These are phyloP conservation scores for Rhodotorula mucilaginosa DNA, from an alignment of 1,284 basidiomycete genomes.

Conservation along the genomic window DNA sequence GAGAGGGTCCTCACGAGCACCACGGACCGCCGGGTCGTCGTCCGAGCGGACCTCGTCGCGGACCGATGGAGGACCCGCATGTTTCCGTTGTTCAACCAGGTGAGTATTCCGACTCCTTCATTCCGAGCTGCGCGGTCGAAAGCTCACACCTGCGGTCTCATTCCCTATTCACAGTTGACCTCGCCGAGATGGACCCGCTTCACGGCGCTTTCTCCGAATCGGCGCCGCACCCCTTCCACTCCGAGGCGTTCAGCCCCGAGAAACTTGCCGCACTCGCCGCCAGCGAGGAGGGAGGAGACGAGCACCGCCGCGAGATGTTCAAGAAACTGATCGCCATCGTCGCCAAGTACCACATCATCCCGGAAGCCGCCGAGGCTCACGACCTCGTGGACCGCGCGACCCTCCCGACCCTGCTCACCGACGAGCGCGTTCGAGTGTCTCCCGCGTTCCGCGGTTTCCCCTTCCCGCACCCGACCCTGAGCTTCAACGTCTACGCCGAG, in stretches of 20 bases:
- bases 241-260: constrained; percentile 16
- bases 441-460: constrained; percentile 30
- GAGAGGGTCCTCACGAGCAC: not conserved
- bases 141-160: too few relatives aligned
- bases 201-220: constrained; percentile 1
- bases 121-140: not conserved
- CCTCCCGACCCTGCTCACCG: constrained; percentile 31
- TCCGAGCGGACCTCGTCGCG: not conserved
- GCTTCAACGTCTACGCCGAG: constrained; percentile 29
- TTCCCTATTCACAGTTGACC: too few relatives aligned
- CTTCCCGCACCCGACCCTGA: constrained; percentile 30
- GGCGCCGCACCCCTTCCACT: constrained; percentile 28
- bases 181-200: not conserved
- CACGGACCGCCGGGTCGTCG: not conserved
- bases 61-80: not conserved
- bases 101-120: not conserved
- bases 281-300: constrained; percentile 24
- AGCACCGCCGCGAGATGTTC: constrained; percentile 35
- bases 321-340: constrained; percentile 35
- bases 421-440: constrained; percentile 30
- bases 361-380: not conserved
- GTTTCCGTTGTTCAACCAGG: not conserved
- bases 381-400: constrained; percentile 39
- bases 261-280: constrained; percentile 13
- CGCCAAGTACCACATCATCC: constrained; percentile 31